Conservation (phyloP, 78 protist species). For the Dictyostelium discoideum region DNA sequence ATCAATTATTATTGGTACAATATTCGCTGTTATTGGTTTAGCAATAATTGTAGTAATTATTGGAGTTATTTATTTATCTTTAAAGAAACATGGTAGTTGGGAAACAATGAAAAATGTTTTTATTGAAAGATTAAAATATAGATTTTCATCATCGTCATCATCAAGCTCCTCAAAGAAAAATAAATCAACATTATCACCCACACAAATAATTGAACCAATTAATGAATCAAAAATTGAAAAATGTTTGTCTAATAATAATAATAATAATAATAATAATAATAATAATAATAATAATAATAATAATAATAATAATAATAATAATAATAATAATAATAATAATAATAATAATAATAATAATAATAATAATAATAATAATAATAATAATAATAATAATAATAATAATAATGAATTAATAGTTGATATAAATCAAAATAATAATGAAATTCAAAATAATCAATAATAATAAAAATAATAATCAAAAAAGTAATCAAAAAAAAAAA, state of each 20-base stretch:
- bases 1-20: not conserved
- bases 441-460: not conserved
- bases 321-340: not conserved
- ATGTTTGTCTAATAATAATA: not conserved
- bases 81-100: slow-evolving; percentile 14
- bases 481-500: not conserved
- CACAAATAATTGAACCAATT: not conserved
- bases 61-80: not conserved
- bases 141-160: no score
- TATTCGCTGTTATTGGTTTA: not conserved
- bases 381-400: not conserved
- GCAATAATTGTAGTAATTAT: not conserved
- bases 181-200: not conserved
- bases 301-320: not conserved
- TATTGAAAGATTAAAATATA: slow-evolving; percentile 16
- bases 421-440: not conserved
- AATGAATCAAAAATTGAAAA: not conserved
- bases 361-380: not conserved
- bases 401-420: not conserved
- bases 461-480: not conserved
- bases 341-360: not conserved
- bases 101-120: slow-evolving; percentile 16
- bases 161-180: not conserved
- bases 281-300: not conserved
- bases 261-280: not conserved